Evolutionary conservation across 2,329 filamentous ascomycete genomes (phyloP).

Genomic region (Madurella fahalii): DNA sequence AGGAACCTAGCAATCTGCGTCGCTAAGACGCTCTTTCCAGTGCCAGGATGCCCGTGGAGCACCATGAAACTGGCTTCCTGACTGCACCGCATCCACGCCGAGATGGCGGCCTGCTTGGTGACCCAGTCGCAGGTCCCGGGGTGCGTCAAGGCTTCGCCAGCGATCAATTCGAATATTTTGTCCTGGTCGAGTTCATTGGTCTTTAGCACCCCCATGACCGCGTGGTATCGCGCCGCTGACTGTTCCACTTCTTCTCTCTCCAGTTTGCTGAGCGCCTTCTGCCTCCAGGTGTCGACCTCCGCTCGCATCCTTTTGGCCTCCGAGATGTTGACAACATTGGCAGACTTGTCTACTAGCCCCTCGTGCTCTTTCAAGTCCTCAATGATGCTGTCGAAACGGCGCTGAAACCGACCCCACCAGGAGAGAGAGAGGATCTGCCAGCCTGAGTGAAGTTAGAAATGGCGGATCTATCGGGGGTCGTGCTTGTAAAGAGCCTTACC

Average conservation of each 20-base stretch:
- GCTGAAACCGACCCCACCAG: slow-evolving; percentile 38
- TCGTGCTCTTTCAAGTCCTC: slow-evolving; percentile 32
- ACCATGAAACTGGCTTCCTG: slow-evolving; percentile 26
- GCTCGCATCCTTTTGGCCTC: slow-evolving; percentile 27
- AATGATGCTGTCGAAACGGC: slow-evolving; percentile 33
- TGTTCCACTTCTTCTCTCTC: slow-evolving; percentile 24
- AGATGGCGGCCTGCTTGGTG: slow-evolving; percentile 27
- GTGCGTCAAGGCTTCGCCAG: slow-evolving; percentile 24
- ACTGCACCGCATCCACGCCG: slow-evolving; percentile 25
- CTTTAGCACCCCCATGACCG: slow-evolving; percentile 30
- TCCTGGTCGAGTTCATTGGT: slow-evolving; percentile 32
- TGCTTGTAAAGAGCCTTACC: background rate
- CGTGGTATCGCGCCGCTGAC: slow-evolving; percentile 24
- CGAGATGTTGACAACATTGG: slow-evolving; percentile 29
- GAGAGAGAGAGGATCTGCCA: slow-evolving; percentile 36
- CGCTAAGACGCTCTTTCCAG: slow-evolving; percentile 36
- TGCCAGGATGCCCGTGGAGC: slow-evolving; percentile 34
- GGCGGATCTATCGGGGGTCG: too few species aligned
- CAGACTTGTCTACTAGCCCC: slow-evolving; percentile 31
- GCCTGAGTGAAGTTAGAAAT: slow-evolving; percentile 20
- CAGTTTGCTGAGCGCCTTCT: slow-evolving; percentile 23
- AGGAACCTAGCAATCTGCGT: slow-evolving; percentile 31
- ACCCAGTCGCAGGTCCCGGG: slow-evolving; percentile 35
- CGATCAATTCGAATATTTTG: slow-evolving; percentile 28
- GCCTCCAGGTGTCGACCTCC: slow-evolving; percentile 25